Evolutionary conservation across 1,139 yeast genomes (phyloP).

Genomic region (Geotrichum reessii): DNA sequence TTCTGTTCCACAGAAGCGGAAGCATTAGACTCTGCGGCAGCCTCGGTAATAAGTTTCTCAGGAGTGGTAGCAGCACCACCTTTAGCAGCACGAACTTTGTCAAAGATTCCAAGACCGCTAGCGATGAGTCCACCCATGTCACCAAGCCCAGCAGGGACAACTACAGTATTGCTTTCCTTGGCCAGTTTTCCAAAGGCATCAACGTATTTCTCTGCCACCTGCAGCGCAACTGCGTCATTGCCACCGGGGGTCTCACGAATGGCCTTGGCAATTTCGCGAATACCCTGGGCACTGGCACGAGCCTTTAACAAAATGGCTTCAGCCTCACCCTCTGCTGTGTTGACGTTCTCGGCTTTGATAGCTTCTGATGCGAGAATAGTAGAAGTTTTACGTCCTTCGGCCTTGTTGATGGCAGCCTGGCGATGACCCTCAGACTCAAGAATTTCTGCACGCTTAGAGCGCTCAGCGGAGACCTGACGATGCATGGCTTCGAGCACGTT

Average conservation of each 20-base stretch:
- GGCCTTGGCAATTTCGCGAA: slow-evolving; percentile 58
- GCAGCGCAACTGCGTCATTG: slow-evolving; percentile 66
- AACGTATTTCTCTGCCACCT: slow-evolving; percentile 78
- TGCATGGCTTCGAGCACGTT: slow-evolving; percentile 90
- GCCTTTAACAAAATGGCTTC: slow-evolving; percentile 62
- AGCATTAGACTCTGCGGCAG: not conserved
- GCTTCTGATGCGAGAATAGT: slow-evolving; percentile 71
- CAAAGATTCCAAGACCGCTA: slow-evolving; percentile 67
- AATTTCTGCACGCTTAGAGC: slow-evolving; percentile 81
- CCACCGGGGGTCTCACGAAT: slow-evolving; percentile 67
- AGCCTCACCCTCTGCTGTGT: slow-evolving; percentile 64
- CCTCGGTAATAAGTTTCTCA: not conserved
- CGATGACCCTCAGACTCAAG: slow-evolving; percentile 81
- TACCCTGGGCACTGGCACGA: slow-evolving; percentile 71
- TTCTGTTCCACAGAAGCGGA: not conserved
- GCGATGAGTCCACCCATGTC: slow-evolving; percentile 74
- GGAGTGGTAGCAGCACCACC: not conserved
- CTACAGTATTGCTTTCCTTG: slow-evolving; percentile 71
- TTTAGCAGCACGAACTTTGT: slow-evolving; percentile 41
- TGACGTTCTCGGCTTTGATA: slow-evolving; percentile 53
- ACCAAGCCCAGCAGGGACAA: slow-evolving; percentile 69
- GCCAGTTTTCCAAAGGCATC: slow-evolving; percentile 79
- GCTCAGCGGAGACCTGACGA: slow-evolving; percentile 79
- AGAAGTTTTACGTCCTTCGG: slow-evolving; percentile 73
- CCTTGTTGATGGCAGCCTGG: slow-evolving; percentile 71